Percentiles rank a stretch among this genome's conserved stretches.
Conservation (phyloP, 768 basidiomycete species). For the Calocera cornea region DNA sequence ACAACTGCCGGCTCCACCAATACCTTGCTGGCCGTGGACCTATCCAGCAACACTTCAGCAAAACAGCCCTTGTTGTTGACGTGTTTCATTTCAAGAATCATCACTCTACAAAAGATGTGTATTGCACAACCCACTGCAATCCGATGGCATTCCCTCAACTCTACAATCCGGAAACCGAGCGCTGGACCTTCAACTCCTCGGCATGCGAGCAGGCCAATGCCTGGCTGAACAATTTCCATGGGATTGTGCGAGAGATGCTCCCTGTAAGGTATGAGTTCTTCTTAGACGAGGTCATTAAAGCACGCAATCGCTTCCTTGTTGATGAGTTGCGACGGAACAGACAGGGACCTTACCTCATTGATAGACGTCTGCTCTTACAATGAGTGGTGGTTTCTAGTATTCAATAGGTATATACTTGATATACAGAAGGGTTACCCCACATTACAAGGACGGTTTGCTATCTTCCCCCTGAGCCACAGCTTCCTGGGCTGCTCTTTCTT, state of each 20-base stretch:
- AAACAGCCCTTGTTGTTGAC: constrained; percentile 20
- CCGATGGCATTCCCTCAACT: constrained; percentile 23
- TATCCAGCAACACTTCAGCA: constrained; percentile 11
- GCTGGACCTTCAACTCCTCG: constrained; percentile 7
- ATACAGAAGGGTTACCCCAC: too few relatives aligned
- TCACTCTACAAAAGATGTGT: constrained; percentile 21
- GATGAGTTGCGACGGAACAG: neutral
- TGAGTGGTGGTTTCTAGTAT: neutral
- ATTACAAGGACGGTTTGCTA: too few relatives aligned
- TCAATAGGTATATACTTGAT: neutral
- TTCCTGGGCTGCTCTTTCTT: too few relatives aligned
- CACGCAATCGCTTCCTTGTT: constrained; percentile 16
- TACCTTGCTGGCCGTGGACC: neutral
- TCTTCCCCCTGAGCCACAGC: too few relatives aligned
- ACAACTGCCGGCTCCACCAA: constrained; percentile 14
- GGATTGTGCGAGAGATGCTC: constrained; percentile 27
- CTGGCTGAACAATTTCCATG: constrained; percentile 6
- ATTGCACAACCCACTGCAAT: constrained; percentile 23
- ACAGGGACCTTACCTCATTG: neutral
- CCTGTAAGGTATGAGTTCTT: constrained; percentile 26
- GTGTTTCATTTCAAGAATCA: constrained; percentile 30
- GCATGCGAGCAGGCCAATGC: constrained; percentile 3
- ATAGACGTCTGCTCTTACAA: neutral
- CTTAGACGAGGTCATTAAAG: constrained; percentile 28
- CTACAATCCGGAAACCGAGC: constrained; percentile 7